Conservation (phyloP, 257 asterid genomes). For the Prunella vulgaris region DNA sequence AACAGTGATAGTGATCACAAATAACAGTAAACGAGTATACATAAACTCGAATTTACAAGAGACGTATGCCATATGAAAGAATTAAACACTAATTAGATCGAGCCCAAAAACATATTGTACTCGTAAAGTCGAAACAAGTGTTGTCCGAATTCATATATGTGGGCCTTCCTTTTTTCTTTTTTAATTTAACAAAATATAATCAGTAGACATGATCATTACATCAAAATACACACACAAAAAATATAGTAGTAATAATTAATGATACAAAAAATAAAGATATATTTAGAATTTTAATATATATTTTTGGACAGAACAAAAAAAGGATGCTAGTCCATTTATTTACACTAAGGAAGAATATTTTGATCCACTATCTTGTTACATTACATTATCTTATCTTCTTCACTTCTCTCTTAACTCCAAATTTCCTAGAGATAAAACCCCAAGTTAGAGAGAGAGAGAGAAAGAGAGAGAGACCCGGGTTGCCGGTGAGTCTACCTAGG, state of each 20-base stretch:
- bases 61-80: no score
- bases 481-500: constrained; percentile 25
- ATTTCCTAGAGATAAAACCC: background rate
- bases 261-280: background rate
- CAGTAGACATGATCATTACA: no score
- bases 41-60: no score
- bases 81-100: background rate
- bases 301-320: background rate
- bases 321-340: background rate
- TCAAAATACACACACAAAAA: background rate
- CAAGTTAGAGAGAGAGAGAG: background rate
- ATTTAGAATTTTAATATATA: background rate
- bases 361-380: constrained; percentile 28
- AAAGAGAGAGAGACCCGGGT: constrained; percentile 14
- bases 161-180: background rate
- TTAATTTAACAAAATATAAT: no score
- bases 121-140: background rate
- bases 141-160: background rate
- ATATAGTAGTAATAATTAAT: background rate
- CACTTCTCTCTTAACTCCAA: constrained; percentile 26
- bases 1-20: no score
- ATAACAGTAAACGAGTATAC: no score
- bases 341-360: constrained; percentile 4
- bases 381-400: constrained; percentile 36
- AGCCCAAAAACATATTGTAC: background rate